These are phyloP conservation scores for Penicillium cataractarum DNA, from an alignment of 495 filamentous ascomycete species.

Conservation along the genomic window DNA sequence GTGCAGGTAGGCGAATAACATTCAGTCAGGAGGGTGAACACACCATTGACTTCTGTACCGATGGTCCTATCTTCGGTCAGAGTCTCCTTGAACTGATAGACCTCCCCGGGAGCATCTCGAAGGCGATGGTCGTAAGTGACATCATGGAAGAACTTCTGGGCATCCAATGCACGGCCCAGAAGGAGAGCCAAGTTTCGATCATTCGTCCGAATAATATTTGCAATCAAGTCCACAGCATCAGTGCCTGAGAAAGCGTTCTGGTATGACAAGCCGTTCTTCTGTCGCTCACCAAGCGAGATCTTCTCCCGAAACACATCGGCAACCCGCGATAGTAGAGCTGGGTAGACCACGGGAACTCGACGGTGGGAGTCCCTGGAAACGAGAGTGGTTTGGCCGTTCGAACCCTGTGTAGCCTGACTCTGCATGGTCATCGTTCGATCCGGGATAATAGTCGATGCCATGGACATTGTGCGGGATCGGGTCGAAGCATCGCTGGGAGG, in stretches of 20 bases:
- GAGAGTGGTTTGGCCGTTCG: slow-evolving; percentile 42
- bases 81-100: slow-evolving; percentile 96
- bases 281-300: slow-evolving; percentile 78
- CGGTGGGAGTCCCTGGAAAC: slow-evolving; percentile 52
- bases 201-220: slow-evolving; percentile 92
- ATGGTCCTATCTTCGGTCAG: slow-evolving; percentile 76
- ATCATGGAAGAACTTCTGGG: slow-evolving; percentile 99
- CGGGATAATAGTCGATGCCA: slow-evolving; percentile 77
- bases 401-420: slow-evolving; percentile 38
- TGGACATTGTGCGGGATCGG: slow-evolving; percentile 74
- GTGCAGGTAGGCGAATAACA: slow-evolving; percentile 99
- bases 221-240: slow-evolving; percentile 93
- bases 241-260: slow-evolving; percentile 94
- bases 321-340: slow-evolving; percentile 86
- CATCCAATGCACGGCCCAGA: slow-evolving; percentile 90
- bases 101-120: slow-evolving; percentile 84
- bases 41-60: slow-evolving; percentile 86
- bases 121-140: slow-evolving; percentile 97
- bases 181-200: slow-evolving; percentile 94
- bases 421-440: slow-evolving; percentile 54
- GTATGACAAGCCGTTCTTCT: slow-evolving; percentile 96
- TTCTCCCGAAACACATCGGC: slow-evolving; percentile 88
- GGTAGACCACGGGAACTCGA: slow-evolving; percentile 82
- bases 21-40: slow-evolving; percentile 94
- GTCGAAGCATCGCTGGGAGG: slow-evolving; percentile 50